Evolutionary conservation across 306 rosid genomes (phyloP), one percentile per base, ranked within the genome.

Genomic region (Astragalus membranaceus): DNA sequence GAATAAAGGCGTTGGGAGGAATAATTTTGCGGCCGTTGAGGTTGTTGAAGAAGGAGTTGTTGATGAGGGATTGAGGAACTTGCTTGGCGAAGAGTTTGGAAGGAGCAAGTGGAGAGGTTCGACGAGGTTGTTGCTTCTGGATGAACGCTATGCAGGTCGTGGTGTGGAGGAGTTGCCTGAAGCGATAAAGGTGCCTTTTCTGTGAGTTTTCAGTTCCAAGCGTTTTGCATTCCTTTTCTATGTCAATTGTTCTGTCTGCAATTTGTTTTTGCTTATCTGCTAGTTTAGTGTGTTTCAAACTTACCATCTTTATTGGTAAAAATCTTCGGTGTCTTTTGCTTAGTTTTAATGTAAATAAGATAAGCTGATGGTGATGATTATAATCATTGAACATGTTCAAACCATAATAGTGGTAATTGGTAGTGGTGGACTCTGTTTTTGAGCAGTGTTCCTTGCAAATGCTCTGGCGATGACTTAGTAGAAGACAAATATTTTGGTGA

Each of bases 121-220:
- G 10, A 91, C 91, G 29, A 78, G 99, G 76, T 63, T 93, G 82
- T 75, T 91, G 84, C 89, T 91, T 23, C 84, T 90, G 75, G 96
- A 94, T 68, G 94, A 90, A 66, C 75, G 80, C 39, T 83, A 79
- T 35, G 83, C 84, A 15, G 79, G 54, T 20, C 68, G 69, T 52
- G 59, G 78, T 11, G 66, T 75, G 57, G 85, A 84, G 59, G 95
- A 87, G 53, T 80, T 89, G 75, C 87, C 98, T 3, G 88, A 87
- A 82, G 97, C 97, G n/a, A 80, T 90, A 46, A 87, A 94, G 98
- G 98, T 94, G 76, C 72, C 63, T 78, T 70, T 77, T 83, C 64
- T 77, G 77, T 82, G 83, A 73, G 81, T 82, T 80, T 67, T 64
- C 66, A 57, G 46, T 72, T 17, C 33, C 43, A 41, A 23, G 8